Percentiles rank a stretch among this genome's conserved stretches.
These are phyloP conservation scores for Euptelea pleiosperma DNA, from an alignment of 164 flowering plant genomes.

Conservation along the genomic window DNA sequence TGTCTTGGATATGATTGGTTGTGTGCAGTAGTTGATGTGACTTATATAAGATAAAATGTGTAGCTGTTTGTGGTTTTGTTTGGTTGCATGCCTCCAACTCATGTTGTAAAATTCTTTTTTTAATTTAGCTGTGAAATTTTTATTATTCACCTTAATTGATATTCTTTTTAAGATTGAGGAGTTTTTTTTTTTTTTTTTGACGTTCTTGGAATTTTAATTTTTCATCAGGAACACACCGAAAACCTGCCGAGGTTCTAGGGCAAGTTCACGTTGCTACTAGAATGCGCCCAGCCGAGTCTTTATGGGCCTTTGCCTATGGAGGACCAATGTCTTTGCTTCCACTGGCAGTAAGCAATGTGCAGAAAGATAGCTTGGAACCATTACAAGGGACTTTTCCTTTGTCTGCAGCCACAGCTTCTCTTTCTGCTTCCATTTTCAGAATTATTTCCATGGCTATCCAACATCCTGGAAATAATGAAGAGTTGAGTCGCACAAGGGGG, in stretches of 20 bases:
- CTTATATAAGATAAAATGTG: too few species aligned
- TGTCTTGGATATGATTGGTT: too few species aligned
- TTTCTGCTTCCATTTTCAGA: constrained; percentile 85
- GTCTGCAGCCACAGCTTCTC: constrained; percentile 62
- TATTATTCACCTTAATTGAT: neutral
- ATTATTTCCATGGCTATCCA: constrained; percentile 77
- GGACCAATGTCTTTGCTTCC: constrained; percentile 98
- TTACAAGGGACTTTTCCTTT: constrained; percentile 45
- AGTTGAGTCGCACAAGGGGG: constrained; percentile 71
- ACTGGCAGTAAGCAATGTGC: constrained; percentile 60
- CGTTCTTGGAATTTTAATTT: constrained; percentile 4
- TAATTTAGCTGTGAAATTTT: too few species aligned
- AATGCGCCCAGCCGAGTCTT: constrained; percentile 76
- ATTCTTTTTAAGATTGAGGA: neutral
- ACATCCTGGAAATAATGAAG: constrained; percentile 88
- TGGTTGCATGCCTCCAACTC: too few species aligned
- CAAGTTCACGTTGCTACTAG: constrained; percentile 91
- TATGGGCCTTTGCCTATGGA: constrained; percentile 96
- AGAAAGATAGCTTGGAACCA: constrained; percentile 71
- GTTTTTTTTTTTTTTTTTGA: neutral
- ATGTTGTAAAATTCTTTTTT: too few species aligned
- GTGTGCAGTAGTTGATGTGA: too few species aligned
- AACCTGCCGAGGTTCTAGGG: constrained; percentile 99
- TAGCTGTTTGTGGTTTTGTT: too few species aligned
- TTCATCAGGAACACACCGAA: constrained; percentile 63